phyloP scores from a whole-genome alignment of 202 grass and related monocot species.

The Brachypodium distachyon region DNA sequence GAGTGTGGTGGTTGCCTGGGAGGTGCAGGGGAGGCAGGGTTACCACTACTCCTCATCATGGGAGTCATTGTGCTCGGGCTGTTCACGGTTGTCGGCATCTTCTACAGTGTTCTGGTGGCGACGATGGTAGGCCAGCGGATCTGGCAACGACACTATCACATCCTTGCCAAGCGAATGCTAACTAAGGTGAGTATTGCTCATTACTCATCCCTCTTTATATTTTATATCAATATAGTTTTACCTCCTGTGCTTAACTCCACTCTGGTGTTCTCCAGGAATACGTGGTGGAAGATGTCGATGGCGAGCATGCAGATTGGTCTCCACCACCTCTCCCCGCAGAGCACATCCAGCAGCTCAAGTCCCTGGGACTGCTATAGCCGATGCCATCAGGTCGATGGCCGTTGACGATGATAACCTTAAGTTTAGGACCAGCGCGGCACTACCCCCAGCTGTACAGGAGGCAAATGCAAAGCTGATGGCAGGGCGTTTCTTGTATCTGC shows the following conservation, averaged over 20 bases:
- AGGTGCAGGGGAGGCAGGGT: slow-evolving; percentile 70
- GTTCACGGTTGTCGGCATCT: slow-evolving; percentile 82
- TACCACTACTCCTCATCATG: slow-evolving; percentile 77
- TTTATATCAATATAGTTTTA: background rate
- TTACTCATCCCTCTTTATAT: background rate
- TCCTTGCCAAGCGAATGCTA: slow-evolving; percentile 95
- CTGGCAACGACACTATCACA: slow-evolving; percentile 97
- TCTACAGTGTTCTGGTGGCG: slow-evolving; percentile 91
- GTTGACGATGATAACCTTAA: slow-evolving; percentile 6
- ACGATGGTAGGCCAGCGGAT: slow-evolving; percentile 96
- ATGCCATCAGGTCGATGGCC: background rate
- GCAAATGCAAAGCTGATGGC: background rate
- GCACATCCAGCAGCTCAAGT: slow-evolving; percentile 70
- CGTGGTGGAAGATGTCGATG: slow-evolving; percentile 79
- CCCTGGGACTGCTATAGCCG: slow-evolving; percentile 69
- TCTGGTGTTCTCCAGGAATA: slow-evolving; percentile 53
- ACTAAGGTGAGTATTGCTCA: slow-evolving; percentile 44
- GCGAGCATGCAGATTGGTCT: slow-evolving; percentile 59
- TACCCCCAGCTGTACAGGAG: slow-evolving; percentile 42
- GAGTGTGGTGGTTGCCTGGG: slow-evolving; percentile 92
- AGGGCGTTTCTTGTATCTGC: slow-evolving; percentile 8
- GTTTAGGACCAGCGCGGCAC: slow-evolving; percentile 9
- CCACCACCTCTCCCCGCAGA: slow-evolving; percentile 57
- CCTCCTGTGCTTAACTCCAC: background rate
- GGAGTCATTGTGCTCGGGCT: slow-evolving; percentile 76